These are phyloP conservation scores for Mortierella alpina DNA, from an alignment of 192 early-diverging fungal species.

Conservation along the genomic window DNA sequence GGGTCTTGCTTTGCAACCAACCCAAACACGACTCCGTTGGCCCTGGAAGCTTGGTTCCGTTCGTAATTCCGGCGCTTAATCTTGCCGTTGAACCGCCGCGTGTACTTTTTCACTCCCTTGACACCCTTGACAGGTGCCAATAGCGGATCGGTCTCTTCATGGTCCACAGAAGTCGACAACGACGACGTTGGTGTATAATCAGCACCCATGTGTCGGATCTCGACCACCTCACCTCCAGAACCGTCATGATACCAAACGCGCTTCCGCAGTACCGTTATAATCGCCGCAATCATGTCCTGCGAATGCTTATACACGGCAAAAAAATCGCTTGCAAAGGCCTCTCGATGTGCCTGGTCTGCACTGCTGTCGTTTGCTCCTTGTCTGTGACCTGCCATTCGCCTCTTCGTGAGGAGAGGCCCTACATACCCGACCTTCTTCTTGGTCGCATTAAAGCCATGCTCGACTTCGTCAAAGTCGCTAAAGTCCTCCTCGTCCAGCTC, in stretches of 20 bases:
- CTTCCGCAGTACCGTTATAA: slow-evolving; percentile 27
- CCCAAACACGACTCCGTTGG: not conserved
- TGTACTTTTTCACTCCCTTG: slow-evolving; percentile 42
- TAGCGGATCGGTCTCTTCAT: not conserved
- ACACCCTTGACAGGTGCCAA: not conserved
- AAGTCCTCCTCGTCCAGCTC: slow-evolving; percentile 36
- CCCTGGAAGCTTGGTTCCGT: not conserved
- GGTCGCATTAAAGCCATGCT: not conserved
- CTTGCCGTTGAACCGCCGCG: slow-evolving; percentile 28
- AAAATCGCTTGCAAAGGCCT: not conserved
- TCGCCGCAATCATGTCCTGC: slow-evolving; percentile 38
- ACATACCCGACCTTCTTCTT: slow-evolving; percentile 26
- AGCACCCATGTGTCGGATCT: slow-evolving; percentile 28
- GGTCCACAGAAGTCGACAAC: not conserved
- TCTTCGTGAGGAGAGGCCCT: slow-evolving; percentile 6
- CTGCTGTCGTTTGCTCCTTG: not conserved
- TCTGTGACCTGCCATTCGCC: not conserved
- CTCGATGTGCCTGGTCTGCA: slow-evolving; percentile 12
- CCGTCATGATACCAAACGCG: slow-evolving; percentile 31
- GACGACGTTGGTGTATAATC: not conserved
- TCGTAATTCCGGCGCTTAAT: slow-evolving; percentile 19
- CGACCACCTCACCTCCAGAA: slow-evolving; percentile 27
- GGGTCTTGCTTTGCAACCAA: not conserved
- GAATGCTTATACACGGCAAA: slow-evolving; percentile 23
- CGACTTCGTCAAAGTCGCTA: slow-evolving; percentile 29